Conservation (phyloP, 257 asterid species). For the Handroanthus guayacan region DNA sequence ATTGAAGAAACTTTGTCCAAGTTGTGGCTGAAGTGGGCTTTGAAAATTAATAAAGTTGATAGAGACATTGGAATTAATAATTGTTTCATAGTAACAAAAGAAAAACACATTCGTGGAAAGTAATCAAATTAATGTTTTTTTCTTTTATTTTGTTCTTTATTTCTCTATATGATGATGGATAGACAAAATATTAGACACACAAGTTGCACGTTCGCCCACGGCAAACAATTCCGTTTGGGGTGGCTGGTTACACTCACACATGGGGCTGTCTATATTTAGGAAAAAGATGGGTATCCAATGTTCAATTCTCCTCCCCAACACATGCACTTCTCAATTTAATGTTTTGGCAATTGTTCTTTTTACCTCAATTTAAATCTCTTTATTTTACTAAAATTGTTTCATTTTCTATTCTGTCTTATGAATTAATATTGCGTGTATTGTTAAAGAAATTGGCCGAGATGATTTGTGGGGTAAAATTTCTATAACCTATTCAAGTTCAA, state of each 20-base stretch:
- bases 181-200: conserved; percentile 29
- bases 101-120: conserved; percentile 10
- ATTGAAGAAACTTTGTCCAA: conserved; percentile 15
- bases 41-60: conserved; percentile 24
- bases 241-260: conserved; percentile 70
- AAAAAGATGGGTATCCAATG: conserved; percentile 66
- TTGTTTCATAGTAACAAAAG: conserved; percentile 3
- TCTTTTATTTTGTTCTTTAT: neutral
- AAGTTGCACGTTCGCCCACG: conserved; percentile 61
- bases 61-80: conserved; percentile 18
- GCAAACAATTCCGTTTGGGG: conserved; percentile 62
- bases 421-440: too few relatives aligned
- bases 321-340: conserved; percentile 23
- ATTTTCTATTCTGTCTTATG: too few relatives aligned
- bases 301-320: conserved; percentile 31
- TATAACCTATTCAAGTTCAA: too few relatives aligned
- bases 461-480: too few relatives aligned
- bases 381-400: too few relatives aligned
- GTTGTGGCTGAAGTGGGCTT: conserved; percentile 30
- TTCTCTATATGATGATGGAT: neutral
- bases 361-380: too few relatives aligned
- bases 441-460: too few relatives aligned
- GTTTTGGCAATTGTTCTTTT: too few relatives aligned
- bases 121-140: conserved; percentile 16
- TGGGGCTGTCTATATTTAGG: conserved; percentile 58